Conservation (phyloP, 352 stramenopile genomes). For the Saprolegnia diclina region DNA sequence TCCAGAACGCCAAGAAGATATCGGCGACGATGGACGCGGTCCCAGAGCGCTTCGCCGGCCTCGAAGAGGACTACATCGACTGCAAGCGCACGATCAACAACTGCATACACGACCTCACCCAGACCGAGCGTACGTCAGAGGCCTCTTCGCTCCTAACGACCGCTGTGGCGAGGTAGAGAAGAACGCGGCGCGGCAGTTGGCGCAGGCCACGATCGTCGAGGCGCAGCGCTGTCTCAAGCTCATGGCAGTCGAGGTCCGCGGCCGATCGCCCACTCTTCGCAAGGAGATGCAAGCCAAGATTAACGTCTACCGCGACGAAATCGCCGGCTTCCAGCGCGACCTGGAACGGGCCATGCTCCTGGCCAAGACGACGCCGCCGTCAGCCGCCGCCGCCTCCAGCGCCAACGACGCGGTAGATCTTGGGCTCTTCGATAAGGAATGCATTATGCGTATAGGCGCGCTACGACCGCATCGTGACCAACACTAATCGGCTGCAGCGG, state of each 20-base stretch:
- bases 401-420: not conserved
- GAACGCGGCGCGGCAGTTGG: conserved; percentile 43
- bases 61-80: conserved; percentile 77
- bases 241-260: conserved; percentile 70
- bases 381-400: conserved; percentile 24
- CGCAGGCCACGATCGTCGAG: conserved; percentile 58
- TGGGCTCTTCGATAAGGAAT: not conserved
- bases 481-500: conserved; percentile 58
- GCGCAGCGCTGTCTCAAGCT: conserved; percentile 74
- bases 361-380: conserved; percentile 49
- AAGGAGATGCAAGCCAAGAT: conserved; percentile 77
- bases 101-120: conserved; percentile 55
- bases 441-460: conserved; percentile 35
- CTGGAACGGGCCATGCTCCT: conserved; percentile 65
- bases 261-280: conserved; percentile 45
- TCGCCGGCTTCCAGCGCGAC: conserved; percentile 60
- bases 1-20: not conserved
- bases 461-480: conserved; percentile 61
- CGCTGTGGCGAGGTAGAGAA: conserved; percentile 34
- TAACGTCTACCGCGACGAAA: conserved; percentile 63
- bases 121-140: conserved; percentile 40
- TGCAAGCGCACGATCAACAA: conserved; percentile 82
- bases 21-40: conserved; percentile 23
- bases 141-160: too few relatives aligned
- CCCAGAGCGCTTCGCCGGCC: conserved; percentile 52